Base-by-base conservation (phyloP, 805 yeast genomes). In the Peterozyma toletana region DNA sequence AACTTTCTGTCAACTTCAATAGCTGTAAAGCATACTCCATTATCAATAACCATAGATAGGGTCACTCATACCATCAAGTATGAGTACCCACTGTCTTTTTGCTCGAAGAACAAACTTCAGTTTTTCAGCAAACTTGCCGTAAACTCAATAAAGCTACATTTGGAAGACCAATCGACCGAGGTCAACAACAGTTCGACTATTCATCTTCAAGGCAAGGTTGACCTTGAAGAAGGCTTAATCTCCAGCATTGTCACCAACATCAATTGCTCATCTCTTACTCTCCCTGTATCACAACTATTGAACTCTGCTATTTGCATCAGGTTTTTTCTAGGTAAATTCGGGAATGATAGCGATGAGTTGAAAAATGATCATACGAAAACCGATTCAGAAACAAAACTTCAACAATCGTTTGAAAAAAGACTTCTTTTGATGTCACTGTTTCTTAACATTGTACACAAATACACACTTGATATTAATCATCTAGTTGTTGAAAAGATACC, bases 401-500 rank as follows among this genome's bases (percentile, higher is more conserved):
- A 21, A 10, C 27, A 41, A 1, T 18, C 46, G 3, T 34, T 47
- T 7, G 40, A 44, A 13, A 45, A 38, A 13, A 40, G 39, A 13
- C 37, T 55, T 9, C 44, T 46, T 16, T 15, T 41, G 2, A 44
- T 43, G 42, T 52, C 59, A 3, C 44, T 53, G 16, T 15, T 56
- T 13, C 47, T 48, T 17, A 48, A 53, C 11, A 15, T 57, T n/a
- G 38, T 62, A 16, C 48, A 53, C 27, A 53, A 53, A 15, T 47
- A 53, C 11, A 52, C 48, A 35, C 11, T 60, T 11, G 45, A 53
- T 9, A 36, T 60, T 5, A 54, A 58, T 30, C 46, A 49, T 7
- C 37, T 62, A 7, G 43, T 43, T 5, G 41, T 62, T 11, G 50
- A 51, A 4, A 56, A 58, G 18, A 50, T 62, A 13, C 64, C 65